A percentile compares a stretch with the other conserved stretches of the same genome.
Evolutionary conservation across 179 eudicot species (phyloP).

Genomic region (Spergularia azorica): DNA sequence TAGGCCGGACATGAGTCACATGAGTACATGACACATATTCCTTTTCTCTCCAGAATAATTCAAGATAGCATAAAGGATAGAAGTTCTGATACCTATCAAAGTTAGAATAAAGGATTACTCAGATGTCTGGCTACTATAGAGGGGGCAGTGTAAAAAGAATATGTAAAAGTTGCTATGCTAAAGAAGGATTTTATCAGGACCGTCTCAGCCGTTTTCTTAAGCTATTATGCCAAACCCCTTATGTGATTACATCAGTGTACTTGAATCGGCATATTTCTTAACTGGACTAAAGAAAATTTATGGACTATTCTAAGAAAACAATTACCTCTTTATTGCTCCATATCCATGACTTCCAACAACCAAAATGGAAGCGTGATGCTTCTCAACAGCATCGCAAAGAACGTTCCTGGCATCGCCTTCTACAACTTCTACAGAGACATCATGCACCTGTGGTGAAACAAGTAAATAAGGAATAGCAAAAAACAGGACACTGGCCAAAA

Average conservation of each 20-base stretch:
- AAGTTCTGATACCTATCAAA: no score
- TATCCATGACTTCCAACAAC: constrained; percentile 82
- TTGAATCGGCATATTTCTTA: not conserved
- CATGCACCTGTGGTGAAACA: constrained; percentile 41
- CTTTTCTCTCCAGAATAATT: no score
- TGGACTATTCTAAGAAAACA: not conserved
- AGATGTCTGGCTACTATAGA: no score
- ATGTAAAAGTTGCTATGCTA: not conserved
- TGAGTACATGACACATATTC: no score
- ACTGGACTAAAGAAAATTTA: not conserved
- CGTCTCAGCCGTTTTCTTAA: not conserved
- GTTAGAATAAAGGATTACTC: no score
- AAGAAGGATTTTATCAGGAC: not conserved
- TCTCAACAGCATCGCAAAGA: constrained; percentile 77
- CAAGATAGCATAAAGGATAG: not conserved
- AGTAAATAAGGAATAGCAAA: no score
- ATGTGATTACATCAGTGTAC: not conserved
- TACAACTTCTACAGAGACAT: constrained; percentile 40
- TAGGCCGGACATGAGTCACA: no score
- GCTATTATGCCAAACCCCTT: not conserved
- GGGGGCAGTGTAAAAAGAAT: not conserved
- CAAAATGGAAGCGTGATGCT: constrained; percentile 58
- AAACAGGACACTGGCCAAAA: no score
- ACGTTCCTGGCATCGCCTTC: constrained; percentile 77
- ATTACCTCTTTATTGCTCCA: constrained; percentile 68